Evolutionary conservation across 441 rosid genomes (phyloP), one percentile per base, ranked within the genome.

Genomic region (Gossypium davidsonii): DNA sequence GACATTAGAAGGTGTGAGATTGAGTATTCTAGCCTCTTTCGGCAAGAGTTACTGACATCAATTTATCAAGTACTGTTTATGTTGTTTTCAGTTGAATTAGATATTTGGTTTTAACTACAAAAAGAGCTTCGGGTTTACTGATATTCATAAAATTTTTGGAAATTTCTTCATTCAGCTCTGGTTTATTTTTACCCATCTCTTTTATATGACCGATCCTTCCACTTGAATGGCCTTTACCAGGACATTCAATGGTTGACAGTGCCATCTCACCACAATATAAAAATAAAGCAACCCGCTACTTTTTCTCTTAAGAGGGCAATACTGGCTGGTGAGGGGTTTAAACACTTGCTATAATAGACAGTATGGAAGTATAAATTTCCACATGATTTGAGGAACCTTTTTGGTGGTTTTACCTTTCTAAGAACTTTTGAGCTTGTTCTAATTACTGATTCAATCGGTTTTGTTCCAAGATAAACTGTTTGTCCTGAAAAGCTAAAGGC

Each of bases 401-500:
- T 31, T n/a, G 44, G 12, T 31, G 21, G 37, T 60, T n/a, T 20
- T 28, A 6, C 39, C 44, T 20, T 28, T n/a, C 11, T n/a, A 31
- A n/a, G 44, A 31, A 31, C 44, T 60, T 60, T 60, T n/a, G 21
- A 60, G 6, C 42, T 28, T 60, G 20, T 60, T 60, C 42, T 5
- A 2, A 11, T 60, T 60, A 7, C 44, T 31, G n/a, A 23, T 28
- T 28, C 44, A 10, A 60, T 28, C 15, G 21, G 18, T 21, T 25
- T 25, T 21, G 15, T 25, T 23, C 34, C 34, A 28, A 28, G 34
- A 31, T 5, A 31, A 58, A 44, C 59, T 64, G 26, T 59, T 42
- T 21, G 34, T 61, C 37, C 66, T 61, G 66, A 34, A 61, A 15
- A 61, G 66, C 66, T 15, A 61, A 61, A 9, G 46, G 46, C 57